Evolutionary conservation across 305 asterid species (phyloP), one percentile per base, ranked within the genome.

Genomic region (Fraxinus greggii): DNA sequence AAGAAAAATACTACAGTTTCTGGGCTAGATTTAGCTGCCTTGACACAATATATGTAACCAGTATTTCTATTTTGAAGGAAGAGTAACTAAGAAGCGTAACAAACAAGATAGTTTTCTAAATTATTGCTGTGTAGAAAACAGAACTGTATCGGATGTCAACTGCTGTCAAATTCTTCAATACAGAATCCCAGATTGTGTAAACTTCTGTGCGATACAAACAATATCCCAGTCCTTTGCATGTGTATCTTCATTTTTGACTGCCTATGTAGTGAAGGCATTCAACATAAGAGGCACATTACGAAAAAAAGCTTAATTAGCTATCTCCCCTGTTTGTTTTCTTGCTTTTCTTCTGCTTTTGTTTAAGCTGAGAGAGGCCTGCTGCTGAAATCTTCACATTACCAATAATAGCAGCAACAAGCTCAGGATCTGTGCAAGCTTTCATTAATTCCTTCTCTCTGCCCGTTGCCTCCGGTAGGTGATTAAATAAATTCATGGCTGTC

Each of bases 381-480:
- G 99, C 93, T 33, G 99, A 90, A 80, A 95, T 92, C 91, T 95
- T 95, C 40, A 89, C 95, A 31, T 95, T 94, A 80, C 99, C 98
- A 32, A 94, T 70, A 31, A 95, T 88, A 35, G 98, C 95, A 85
- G 99, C 97, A 83, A 93, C 93, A 56, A 95, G 97, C 86, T 95
- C 98, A 36, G 98, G 93, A 84, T 95, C 99, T 17, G 99, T 94
- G 91, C 97, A 93, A 8, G 95, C 98, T 92, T 95, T 95, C 97
- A 95, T 95, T 83, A 95, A 70, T 87, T 95, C 99, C 90, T 93
- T 95, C 88, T 95, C 98, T 86, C 99, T 89, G 75, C 73, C 86
- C 35, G 95, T 86, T 21, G 99, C 91, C 83, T 94, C 99, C 0
- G 91, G 77, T 90, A 90, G 90, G 87, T 92, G 98, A 81, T 91